Evolutionary conservation across 768 basidiomycete species (phyloP), one percentile per base, ranked within the genome.

Genomic region (Kwoniella sp.): DNA sequence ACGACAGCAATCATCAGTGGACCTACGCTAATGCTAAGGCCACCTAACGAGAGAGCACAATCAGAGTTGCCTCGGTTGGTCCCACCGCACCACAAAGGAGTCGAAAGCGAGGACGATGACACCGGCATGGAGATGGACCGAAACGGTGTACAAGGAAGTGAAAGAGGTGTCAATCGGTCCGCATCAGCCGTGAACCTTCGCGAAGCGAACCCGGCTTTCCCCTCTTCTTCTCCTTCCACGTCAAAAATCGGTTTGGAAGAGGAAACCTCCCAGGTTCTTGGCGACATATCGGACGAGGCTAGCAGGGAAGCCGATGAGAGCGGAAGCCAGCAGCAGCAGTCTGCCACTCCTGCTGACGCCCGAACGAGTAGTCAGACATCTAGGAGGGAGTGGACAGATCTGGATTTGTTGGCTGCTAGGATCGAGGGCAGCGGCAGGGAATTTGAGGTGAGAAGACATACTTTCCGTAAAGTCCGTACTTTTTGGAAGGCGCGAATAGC

Each of bases 361-460:
- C n/a, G n/a, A n/a, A n/a, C n/a, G n/a, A n/a, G n/a, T n/a, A n/a
- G n/a, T 45, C 41, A 45, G 15, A 45, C 8, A 11, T 17, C 41
- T 17, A 58, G 59, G 13, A 51, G 38, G 52, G 76, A 85, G 37
- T 78, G 85, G 63, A 87, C 88, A 20, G 89, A 90, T 72, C 82
- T 91, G 56, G 88, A 88, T 73, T 78, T 88, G 12, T 81, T 90
- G 25, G 83, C 87, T 17, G 84, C 88, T 26, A 83, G 84, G 23
- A 74, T 89, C n/a, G 84, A 85, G 23, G 78, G 82, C 34, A 83
- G 86, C 68, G 86, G 86, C 20, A 73, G 83, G 17, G 83, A 87
- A 72, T 89, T 88, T 78, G 89, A 90, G 78, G 89, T 89, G 79
- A 83, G 87, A 82, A 70, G 66, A 38, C 41, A 67, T 66, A 38